Evolutionary conservation across 1,284 basidiomycete species (phyloP), one percentile per base, ranked within the genome.

Genomic region (Pulveroboletus sp.): DNA sequence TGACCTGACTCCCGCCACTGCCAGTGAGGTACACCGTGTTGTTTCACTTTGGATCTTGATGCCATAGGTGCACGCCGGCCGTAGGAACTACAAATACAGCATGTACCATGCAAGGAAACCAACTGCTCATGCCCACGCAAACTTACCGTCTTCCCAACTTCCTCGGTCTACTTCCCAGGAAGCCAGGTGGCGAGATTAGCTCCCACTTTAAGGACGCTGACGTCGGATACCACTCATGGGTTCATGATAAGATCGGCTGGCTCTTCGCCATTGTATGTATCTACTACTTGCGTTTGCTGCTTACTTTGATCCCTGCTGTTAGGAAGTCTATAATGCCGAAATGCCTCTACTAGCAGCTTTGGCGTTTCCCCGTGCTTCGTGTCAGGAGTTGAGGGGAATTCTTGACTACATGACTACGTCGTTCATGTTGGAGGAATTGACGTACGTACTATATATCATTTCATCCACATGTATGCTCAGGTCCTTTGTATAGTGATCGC

Each of bases 401-500:
- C 60, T 72, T 20, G 60, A 63, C 49, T 70, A 72, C 22, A 72
- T 72, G 68, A 71, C 69, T 18, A 22, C 50, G 18, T 72, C 69
- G 10, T 70, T 72, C 55, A 71, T 72, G 67, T 56, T 72, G n/a
- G 70, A 70, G 43, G 67, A 68, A 38, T 43, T 72, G 35, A 72
- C 71, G 69, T 66, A 51, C n/a, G 59, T 28, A 50, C 29, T n/a
- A 12, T 55, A 22, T 20, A 24, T 14, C 25, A 18, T 22, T 33
- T 49, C 20, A 4, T 52, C n/a, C 48, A 25, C 26, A 43, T 12
- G 14, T 18, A 22, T 31, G 40, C 29, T 58, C 36, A 59, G 22
- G 10, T 8, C 22, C n/a, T 28, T 24, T 22, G 18, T 33, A 43
- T 22, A 69, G 68, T 20, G 70, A 69, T 48, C 60, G 58, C 2